A percentile compares a stretch with the other conserved stretches of the same genome.
Conservation (phyloP, 768 basidiomycete genomes). For the Tulasnella sp. region DNA sequence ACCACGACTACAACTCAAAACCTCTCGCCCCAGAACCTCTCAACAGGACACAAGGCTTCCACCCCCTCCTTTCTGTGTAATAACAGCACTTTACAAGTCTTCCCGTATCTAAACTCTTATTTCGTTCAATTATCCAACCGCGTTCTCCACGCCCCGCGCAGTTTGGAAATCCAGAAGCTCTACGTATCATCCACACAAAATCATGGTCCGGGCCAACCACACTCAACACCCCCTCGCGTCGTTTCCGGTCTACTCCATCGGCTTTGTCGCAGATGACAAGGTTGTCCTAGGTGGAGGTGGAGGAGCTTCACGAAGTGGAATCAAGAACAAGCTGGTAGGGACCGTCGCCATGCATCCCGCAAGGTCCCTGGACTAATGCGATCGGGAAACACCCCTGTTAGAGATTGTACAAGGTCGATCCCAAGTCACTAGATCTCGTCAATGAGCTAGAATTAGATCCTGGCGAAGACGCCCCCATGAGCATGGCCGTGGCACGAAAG, state of each 20-base stretch:
- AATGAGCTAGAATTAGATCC: conserved; percentile 70
- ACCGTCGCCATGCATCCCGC: conserved; percentile 27
- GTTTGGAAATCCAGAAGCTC: not conserved
- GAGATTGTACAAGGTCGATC: conserved; percentile 64
- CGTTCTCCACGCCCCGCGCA: not conserved
- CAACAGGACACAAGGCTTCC: not conserved
- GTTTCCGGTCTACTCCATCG: conserved; percentile 87
- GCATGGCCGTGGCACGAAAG: conserved; percentile 61
- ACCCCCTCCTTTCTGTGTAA: not conserved
- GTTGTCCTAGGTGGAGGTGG: conserved; percentile 84
- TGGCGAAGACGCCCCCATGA: conserved; percentile 96
- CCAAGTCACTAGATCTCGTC: conserved; percentile 51
- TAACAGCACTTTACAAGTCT: not conserved
- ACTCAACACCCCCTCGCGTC: conserved; percentile 67
- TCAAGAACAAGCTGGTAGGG: conserved; percentile 89
- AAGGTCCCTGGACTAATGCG: not conserved
- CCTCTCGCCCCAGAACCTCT: not conserved
- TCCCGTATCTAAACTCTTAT: not conserved
- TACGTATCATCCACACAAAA: conserved; percentile 8
- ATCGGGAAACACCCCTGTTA: conserved; percentile 35
- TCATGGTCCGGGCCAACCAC: conserved; percentile 73
- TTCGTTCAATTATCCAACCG: not conserved
- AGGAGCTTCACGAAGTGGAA: conserved; percentile 78
- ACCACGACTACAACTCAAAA: not conserved
- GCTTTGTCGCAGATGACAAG: conserved; percentile 66